Conservation (phyloP, 2,329 filamentous ascomycete genomes). For the Ophiosphaerella korrae region DNA sequence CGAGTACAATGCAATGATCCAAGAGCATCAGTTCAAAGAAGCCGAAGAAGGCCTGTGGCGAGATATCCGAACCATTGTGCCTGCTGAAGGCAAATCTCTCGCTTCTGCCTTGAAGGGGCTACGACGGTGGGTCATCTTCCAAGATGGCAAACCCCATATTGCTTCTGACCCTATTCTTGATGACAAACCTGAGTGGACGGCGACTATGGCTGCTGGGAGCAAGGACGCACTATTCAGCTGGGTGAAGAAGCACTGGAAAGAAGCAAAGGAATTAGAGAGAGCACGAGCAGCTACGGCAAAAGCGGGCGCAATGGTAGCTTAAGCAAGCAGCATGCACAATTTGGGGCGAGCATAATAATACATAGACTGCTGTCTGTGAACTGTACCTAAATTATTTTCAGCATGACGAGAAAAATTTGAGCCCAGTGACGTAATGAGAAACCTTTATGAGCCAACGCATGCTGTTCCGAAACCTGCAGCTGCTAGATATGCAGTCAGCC, state of each 20-base stretch:
- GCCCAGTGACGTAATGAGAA: neutral
- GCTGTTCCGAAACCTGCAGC: constrained; percentile 11
- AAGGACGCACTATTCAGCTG: constrained; percentile 29
- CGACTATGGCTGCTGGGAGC: constrained; percentile 11
- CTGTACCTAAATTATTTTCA: neutral
- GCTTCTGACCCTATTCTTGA: constrained; percentile 14
- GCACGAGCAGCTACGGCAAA: constrained; percentile 19
- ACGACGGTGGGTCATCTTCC: constrained; percentile 43
- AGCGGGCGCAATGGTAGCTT: neutral
- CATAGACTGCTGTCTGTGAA: neutral
- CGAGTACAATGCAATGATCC: constrained; percentile 54
- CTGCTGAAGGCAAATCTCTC: constrained; percentile 29
- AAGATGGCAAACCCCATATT: constrained; percentile 26
- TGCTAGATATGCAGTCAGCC: neutral
- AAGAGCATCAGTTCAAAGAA: constrained; percentile 44
- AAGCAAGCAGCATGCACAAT: no score
- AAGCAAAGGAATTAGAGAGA: constrained; percentile 39
- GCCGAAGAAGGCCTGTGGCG: constrained; percentile 50
- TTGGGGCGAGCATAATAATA: no score
- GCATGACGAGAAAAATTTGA: neutral
- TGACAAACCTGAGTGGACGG: constrained; percentile 29
- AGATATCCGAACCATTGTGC: constrained; percentile 49
- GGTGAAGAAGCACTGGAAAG: constrained; percentile 38
- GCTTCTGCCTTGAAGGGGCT: constrained; percentile 34
- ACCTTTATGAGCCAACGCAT: constrained; percentile 22